Percentiles rank a stretch among this genome's conserved stretches.
phyloP scores from a whole-genome alignment of 2,329 filamentous ascomycete genomes.

The Fusarium sp. region DNA sequence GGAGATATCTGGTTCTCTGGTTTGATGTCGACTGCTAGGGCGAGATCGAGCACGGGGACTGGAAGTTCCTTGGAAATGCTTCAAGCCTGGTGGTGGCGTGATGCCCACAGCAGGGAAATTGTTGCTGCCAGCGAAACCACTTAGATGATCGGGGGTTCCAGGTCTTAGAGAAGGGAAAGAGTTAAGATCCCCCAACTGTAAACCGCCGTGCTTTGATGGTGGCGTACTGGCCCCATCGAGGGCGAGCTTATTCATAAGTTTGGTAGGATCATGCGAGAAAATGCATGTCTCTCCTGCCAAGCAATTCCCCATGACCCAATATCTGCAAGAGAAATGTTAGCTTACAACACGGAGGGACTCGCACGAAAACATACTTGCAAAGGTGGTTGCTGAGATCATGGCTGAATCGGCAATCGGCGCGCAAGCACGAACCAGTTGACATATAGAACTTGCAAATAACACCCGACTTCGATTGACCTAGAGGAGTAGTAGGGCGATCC shows the following conservation, averaged over 20 bases:
- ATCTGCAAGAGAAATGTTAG: slow-evolving; percentile 61
- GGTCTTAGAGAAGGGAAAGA: slow-evolving; percentile 82
- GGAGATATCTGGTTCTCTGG: slow-evolving; percentile 67
- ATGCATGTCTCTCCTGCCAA: slow-evolving; percentile 93
- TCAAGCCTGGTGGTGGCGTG: slow-evolving; percentile 76
- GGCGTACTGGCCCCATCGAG: slow-evolving; percentile 75
- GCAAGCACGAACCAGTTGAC: slow-evolving; percentile 92
- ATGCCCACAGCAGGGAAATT: slow-evolving; percentile 63
- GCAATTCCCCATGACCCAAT: slow-evolving; percentile 96
- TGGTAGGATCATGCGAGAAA: slow-evolving; percentile 94
- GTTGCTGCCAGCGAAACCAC: slow-evolving; percentile 62
- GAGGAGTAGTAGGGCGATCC: slow-evolving; percentile 81
- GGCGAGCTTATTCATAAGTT: slow-evolving; percentile 82
- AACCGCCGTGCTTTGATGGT: slow-evolving; percentile 70
- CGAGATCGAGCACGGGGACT: slow-evolving; percentile 80
- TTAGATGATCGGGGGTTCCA: slow-evolving; percentile 66
- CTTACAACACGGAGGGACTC: not conserved
- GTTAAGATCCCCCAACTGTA: slow-evolving; percentile 85
- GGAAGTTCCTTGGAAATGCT: slow-evolving; percentile 68
- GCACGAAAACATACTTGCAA: slow-evolving; percentile 82
- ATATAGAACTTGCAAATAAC: slow-evolving; percentile 98
- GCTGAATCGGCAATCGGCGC: slow-evolving; percentile 96
- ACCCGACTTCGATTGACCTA: slow-evolving; percentile 79
- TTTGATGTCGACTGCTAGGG: slow-evolving; percentile 80
- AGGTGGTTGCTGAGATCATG: slow-evolving; percentile 95